A percentile compares a stretch with the other conserved stretches of the same genome.
These are phyloP conservation scores for Scutellaria galericulata DNA, from an alignment of 257 asterid genomes.

Conservation along the genomic window DNA sequence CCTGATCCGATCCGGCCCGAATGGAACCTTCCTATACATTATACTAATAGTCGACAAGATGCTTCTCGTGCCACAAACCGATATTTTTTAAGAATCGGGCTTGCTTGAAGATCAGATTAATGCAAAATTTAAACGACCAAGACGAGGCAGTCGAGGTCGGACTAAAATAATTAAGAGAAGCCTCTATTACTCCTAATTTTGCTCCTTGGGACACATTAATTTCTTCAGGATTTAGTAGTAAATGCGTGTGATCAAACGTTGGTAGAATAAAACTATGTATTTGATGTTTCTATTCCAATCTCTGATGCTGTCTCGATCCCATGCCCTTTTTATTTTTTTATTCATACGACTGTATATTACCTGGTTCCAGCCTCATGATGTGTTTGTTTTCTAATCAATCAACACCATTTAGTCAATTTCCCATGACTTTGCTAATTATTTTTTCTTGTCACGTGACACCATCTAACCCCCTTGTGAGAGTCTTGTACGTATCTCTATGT, in stretches of 20 bases:
- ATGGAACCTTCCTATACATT: slow-evolving; percentile 34
- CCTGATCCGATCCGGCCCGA: background rate
- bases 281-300: slow-evolving; percentile 89
- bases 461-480: slow-evolving; percentile 19
- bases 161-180: slow-evolving; percentile 57
- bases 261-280: slow-evolving; percentile 56
- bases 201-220: slow-evolving; percentile 87
- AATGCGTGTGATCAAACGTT: slow-evolving; percentile 45
- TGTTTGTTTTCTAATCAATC: slow-evolving; percentile 47
- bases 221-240: slow-evolving; percentile 57
- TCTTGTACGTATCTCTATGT: slow-evolving; percentile 39
- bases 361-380: slow-evolving; percentile 68
- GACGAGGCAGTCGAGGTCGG: slow-evolving; percentile 42
- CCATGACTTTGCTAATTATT: slow-evolving; percentile 41
- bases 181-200: slow-evolving; percentile 54
- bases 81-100: slow-evolving; percentile 31
- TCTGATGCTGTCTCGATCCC: slow-evolving; percentile 40
- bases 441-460: slow-evolving; percentile 68
- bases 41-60: slow-evolving; percentile 44
- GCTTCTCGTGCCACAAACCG: slow-evolving; percentile 42
- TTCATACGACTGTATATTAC: slow-evolving; percentile 41
- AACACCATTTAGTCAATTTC: slow-evolving; percentile 40
- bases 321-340: slow-evolving; percentile 20
- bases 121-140: slow-evolving; percentile 20
- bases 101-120: slow-evolving; percentile 43